Evolutionary conservation across 2,329 filamentous ascomycete genomes (phyloP).

Genomic region (Stemphylium lycopersici): DNA sequence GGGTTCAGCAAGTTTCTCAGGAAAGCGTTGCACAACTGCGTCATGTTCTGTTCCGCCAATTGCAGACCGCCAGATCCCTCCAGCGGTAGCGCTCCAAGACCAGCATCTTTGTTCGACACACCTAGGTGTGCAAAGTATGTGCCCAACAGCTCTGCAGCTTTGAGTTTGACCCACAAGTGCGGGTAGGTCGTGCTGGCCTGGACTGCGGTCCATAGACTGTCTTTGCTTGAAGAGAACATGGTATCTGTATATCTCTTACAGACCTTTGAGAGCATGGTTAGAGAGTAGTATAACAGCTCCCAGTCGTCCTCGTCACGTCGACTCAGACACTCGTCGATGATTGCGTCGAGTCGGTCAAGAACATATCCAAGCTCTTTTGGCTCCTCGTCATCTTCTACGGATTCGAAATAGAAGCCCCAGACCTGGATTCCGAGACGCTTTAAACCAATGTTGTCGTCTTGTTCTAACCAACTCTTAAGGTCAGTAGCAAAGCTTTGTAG

Average conservation of each 20-base stretch:
- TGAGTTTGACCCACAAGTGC: constrained; percentile 76
- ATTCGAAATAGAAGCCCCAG: constrained; percentile 83
- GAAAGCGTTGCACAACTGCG: constrained; percentile 63
- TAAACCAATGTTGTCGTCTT: constrained; percentile 73
- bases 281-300: constrained; percentile 75
- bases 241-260: constrained; percentile 68
- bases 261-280: constrained; percentile 72
- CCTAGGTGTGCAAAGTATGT: constrained; percentile 83
- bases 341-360: constrained; percentile 56
- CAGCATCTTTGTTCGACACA: constrained; percentile 61
- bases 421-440: constrained; percentile 77
- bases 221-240: constrained; percentile 65
- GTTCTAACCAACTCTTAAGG: constrained; percentile 76
- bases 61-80: constrained; percentile 73
- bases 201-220: constrained; percentile 73
- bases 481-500: constrained; percentile 72
- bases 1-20: constrained; percentile 65
- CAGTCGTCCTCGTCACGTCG: constrained; percentile 65
- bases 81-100: constrained; percentile 65
- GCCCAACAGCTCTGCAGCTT: constrained; percentile 74
- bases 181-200: constrained; percentile 73
- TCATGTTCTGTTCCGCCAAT: constrained; percentile 69
- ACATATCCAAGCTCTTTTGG: constrained; percentile 72
- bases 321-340: constrained; percentile 57
- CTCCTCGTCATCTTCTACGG: constrained; percentile 54